Evolutionary conservation across 2,329 filamentous ascomycete genomes (phyloP).

Genomic region (Piedraia hortae): DNA sequence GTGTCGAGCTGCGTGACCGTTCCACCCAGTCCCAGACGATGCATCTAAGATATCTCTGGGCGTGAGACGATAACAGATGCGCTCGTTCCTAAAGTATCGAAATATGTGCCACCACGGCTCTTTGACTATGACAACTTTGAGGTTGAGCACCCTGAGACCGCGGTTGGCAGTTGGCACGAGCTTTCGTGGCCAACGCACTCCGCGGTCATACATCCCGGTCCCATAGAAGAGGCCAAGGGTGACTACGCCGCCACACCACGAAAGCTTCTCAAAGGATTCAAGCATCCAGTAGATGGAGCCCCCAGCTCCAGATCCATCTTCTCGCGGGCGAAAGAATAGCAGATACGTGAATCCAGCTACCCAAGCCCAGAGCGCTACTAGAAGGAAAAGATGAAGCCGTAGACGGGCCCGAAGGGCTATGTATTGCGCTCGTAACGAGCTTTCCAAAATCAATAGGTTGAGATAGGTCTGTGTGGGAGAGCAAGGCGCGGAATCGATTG

Average conservation of each 20-base stretch:
- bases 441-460: constrained; percentile 89
- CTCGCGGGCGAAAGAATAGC: constrained; percentile 80
- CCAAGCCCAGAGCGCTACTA: constrained; percentile 57
- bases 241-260: constrained; percentile 69
- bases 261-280: constrained; percentile 70
- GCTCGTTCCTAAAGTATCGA: constrained; percentile 9
- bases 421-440: constrained; percentile 76
- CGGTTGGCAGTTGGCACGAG: constrained; percentile 80
- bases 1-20: constrained; percentile 7
- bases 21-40: constrained; percentile 1
- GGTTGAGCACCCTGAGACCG: constrained; percentile 75
- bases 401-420: constrained; percentile 66
- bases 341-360: constrained; percentile 64
- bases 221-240: constrained; percentile 74
- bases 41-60: constrained; percentile 15
- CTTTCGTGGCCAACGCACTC: constrained; percentile 73
- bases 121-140: constrained; percentile 75
- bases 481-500: constrained; percentile 59
- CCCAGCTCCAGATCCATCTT: constrained; percentile 73
- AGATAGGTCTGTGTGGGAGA: constrained; percentile 91
- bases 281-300: constrained; percentile 92
- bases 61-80: constrained; percentile 13
- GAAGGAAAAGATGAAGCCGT: constrained; percentile 79
- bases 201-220: constrained; percentile 87
- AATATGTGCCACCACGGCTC: constrained; percentile 12